A percentile compares a stretch with the other conserved stretches of the same genome.
Evolutionary conservation across 2,329 filamentous ascomycete genomes (phyloP).

Genomic region (Pseudohalonectria lignicola): DNA sequence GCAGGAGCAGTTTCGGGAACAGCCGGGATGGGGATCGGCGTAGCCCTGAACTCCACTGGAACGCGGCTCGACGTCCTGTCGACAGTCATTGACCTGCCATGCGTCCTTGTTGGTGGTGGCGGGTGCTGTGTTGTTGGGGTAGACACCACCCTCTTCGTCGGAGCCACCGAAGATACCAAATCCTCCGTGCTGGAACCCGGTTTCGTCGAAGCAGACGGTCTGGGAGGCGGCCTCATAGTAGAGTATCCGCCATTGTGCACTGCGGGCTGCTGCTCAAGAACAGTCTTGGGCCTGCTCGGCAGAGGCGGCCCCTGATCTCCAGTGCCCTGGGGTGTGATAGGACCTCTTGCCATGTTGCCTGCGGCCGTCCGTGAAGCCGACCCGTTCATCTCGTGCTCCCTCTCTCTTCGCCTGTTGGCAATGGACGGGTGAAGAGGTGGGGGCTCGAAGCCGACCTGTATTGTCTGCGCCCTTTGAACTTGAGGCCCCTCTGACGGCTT

Average conservation of each 20-base stretch:
- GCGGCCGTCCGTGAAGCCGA: constrained; percentile 6
- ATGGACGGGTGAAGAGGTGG: constrained; percentile 40
- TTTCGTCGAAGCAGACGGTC: no score
- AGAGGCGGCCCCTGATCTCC: constrained; percentile 35
- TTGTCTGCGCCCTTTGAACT: constrained; percentile 20
- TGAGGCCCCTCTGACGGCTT: no score
- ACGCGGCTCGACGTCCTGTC: constrained; percentile 28
- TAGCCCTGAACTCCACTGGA: constrained; percentile 23
- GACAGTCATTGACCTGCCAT: constrained; percentile 39
- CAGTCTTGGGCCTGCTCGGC: constrained; percentile 33
- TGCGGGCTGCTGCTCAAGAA: constrained; percentile 18
- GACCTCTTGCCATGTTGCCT: constrained; percentile 12
- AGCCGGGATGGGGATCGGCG: constrained; percentile 4
- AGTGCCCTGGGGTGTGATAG: constrained; percentile 26
- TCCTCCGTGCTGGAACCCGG: constrained; percentile 14
- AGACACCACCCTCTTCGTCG: constrained; percentile 31
- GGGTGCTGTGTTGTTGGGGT: constrained; percentile 29
- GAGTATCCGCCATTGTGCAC: constrained; percentile 8
- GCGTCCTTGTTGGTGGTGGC: constrained; percentile 28
- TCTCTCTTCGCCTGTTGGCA: constrained; percentile 30
- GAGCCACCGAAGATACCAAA: not conserved
- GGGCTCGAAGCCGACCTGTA: constrained; percentile 32
- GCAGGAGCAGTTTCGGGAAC: not conserved
- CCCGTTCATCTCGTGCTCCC: constrained; percentile 30
- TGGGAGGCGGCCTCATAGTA: constrained; percentile 7